A percentile compares a stretch with the other conserved stretches of the same genome.
phyloP scores from a whole-genome alignment of 768 basidiomycete genomes.

The Rhodotorula paludigena region DNA sequence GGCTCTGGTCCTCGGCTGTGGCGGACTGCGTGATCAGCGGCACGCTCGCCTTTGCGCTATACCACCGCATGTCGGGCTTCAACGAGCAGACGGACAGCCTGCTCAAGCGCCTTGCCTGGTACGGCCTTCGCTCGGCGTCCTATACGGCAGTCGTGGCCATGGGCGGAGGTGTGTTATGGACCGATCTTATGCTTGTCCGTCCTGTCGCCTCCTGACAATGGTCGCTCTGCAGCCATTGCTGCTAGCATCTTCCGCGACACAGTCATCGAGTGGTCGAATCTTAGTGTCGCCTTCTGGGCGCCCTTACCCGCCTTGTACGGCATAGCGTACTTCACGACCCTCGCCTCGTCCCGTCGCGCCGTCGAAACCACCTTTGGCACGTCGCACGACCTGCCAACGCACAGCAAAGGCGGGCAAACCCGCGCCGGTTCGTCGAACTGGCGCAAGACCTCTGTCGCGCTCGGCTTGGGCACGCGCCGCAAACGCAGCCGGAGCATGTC shows the following conservation, averaged over 20 bases:
- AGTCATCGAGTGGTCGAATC: neutral
- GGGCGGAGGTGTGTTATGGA: constrained; percentile 1
- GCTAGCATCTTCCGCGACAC: neutral
- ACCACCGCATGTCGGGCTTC: constrained; percentile 9
- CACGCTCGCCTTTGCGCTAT: constrained; percentile 1
- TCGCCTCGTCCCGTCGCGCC: constrained; percentile 13
- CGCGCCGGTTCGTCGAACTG: no score
- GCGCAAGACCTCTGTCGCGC: no score
- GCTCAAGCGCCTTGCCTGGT: constrained; percentile 2
- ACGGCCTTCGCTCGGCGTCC: constrained; percentile 2
- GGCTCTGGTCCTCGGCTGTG: neutral
- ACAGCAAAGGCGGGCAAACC: no score
- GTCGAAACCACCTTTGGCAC: neutral
- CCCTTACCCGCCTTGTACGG: constrained; percentile 9
- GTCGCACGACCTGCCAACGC: no score
- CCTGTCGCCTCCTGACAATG: neutral
- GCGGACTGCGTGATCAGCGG: neutral
- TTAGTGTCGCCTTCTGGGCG: neutral
- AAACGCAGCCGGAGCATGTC: no score
- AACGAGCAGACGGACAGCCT: neutral
- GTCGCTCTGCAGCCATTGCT: neutral
- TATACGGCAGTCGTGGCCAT: constrained; percentile 18
- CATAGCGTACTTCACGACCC: constrained; percentile 13
- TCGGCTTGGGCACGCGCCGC: no score
- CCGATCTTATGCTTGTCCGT: neutral